Percentiles rank a stretch among this genome's conserved stretches.
These are phyloP conservation scores for Calonectria pseudoturangicola DNA, from an alignment of 2,329 filamentous ascomycete genomes.

Conservation along the genomic window DNA sequence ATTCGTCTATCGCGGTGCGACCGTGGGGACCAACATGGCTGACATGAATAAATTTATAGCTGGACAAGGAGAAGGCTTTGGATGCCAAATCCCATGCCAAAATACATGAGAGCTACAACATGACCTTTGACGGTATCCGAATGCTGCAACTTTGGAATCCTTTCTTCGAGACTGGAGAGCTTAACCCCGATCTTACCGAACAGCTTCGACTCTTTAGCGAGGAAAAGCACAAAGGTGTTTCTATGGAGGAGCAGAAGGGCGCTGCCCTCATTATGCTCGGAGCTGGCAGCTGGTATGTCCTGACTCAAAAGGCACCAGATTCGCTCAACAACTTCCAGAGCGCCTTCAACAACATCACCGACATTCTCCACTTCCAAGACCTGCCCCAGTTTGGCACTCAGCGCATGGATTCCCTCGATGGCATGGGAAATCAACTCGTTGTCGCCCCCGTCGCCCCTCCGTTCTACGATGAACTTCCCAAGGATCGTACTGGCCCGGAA, in stretches of 20 bases:
- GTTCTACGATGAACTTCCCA: slow-evolving; percentile 47
- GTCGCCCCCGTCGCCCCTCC: slow-evolving; percentile 54
- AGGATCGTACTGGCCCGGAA: slow-evolving; percentile 41
- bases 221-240: slow-evolving; percentile 44
- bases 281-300: slow-evolving; percentile 53
- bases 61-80: slow-evolving; percentile 49
- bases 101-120: slow-evolving; percentile 54
- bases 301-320: slow-evolving; percentile 30
- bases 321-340: slow-evolving; percentile 43
- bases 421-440: slow-evolving; percentile 55
- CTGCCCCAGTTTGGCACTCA: slow-evolving; percentile 46
- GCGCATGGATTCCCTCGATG: slow-evolving; percentile 52
- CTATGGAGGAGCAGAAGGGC: slow-evolving; percentile 44
- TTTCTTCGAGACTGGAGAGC: slow-evolving; percentile 69
- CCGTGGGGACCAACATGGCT: background rate
- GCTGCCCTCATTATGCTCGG: slow-evolving; percentile 53
- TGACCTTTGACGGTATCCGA: slow-evolving; percentile 65
- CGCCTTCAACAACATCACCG: slow-evolving; percentile 52
- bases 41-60: slow-evolving; percentile 39
- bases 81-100: slow-evolving; percentile 31
- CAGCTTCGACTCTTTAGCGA: slow-evolving; percentile 50
- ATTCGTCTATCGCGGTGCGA: no score
- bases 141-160: slow-evolving; percentile 79
- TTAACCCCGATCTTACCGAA: slow-evolving; percentile 45
- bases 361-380: slow-evolving; percentile 46